Percentiles rank a stretch among this genome's conserved stretches.
Conservation (phyloP, 257 asterid genomes). For the Solanum pinnatisectum region DNA sequence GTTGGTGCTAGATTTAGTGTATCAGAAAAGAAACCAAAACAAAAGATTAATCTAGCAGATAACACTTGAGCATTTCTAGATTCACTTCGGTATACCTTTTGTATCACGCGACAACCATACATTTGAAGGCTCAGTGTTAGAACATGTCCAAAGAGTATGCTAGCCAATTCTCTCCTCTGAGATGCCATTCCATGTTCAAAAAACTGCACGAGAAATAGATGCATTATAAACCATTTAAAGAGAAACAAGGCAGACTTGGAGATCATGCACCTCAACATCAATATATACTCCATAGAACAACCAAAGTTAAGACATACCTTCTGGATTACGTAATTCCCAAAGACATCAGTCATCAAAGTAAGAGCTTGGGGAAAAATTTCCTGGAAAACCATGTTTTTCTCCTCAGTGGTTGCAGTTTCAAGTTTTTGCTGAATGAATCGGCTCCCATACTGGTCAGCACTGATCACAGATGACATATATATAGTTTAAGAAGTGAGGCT, state of each 20-base stretch:
- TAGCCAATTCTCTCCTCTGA: conserved; percentile 82
- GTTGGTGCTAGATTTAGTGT: background rate
- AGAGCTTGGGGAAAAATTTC: conserved; percentile 90
- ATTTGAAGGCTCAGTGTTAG: conserved; percentile 88
- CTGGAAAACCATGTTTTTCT: conserved; percentile 83
- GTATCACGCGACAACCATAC: conserved; percentile 98
- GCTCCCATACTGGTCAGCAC: conserved; percentile 96
- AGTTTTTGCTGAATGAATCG: conserved; percentile 95
- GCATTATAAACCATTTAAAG: background rate
- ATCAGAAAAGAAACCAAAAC: background rate
- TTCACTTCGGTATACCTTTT: conserved; percentile 49
- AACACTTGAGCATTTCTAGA: background rate
- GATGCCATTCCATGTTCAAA: conserved; percentile 89
- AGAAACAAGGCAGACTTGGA: background rate
- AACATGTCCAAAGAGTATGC: conserved; percentile 80
- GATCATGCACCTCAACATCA: background rate
- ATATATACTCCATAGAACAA: background rate
- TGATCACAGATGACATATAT: conserved; percentile 8
- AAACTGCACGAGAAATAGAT: conserved; percentile 38
- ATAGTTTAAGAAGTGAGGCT: background rate
- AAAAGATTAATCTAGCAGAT: background rate
- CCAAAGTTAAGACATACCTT: conserved; percentile 40
- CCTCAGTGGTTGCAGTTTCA: conserved; percentile 83
- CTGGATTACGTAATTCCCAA: conserved; percentile 91
- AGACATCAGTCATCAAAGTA: conserved; percentile 84